A percentile compares a stretch with the other conserved stretches of the same genome.
Evolutionary conservation across 1,284 basidiomycete genomes (phyloP).

Genomic region (Ganoderma meredithae): DNA sequence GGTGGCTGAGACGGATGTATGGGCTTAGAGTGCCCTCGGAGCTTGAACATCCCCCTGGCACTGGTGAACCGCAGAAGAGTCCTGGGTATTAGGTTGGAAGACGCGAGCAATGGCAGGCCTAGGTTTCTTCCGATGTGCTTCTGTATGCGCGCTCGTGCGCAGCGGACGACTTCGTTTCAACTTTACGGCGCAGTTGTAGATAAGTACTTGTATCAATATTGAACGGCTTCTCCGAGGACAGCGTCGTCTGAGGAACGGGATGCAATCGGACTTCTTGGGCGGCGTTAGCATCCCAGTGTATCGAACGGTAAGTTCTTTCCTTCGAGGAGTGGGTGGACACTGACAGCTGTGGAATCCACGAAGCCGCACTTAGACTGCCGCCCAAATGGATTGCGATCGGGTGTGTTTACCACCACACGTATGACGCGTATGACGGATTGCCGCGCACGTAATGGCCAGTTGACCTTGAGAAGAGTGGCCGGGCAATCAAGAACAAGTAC

Average conservation of each 20-base stretch:
- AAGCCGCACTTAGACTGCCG: neutral
- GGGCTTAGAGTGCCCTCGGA: slow-evolving; percentile 13
- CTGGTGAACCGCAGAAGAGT: too few species aligned
- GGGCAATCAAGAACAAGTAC: neutral
- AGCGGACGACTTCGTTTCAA: neutral
- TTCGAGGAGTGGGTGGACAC: neutral
- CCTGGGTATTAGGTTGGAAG: neutral
- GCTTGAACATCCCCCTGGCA: neutral
- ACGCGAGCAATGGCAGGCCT: neutral
- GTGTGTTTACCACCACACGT: too few species aligned
- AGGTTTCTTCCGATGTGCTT: neutral
- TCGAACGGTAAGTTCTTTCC: neutral
- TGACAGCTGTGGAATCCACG: neutral
- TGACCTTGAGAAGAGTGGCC: too few species aligned
- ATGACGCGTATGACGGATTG: too few species aligned
- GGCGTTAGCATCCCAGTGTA: neutral
- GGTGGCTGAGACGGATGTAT: slow-evolving; percentile 24
- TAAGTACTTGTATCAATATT: neutral
- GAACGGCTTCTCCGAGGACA: neutral
- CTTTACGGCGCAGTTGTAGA: neutral
- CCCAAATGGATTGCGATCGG: neutral
- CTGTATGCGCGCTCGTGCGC: neutral
- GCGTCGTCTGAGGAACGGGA: neutral
- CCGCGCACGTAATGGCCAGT: too few species aligned
- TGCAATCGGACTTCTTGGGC: neutral